Conservation (phyloP, 2,329 filamentous ascomycete species). For the Phialophora tarda region DNA sequence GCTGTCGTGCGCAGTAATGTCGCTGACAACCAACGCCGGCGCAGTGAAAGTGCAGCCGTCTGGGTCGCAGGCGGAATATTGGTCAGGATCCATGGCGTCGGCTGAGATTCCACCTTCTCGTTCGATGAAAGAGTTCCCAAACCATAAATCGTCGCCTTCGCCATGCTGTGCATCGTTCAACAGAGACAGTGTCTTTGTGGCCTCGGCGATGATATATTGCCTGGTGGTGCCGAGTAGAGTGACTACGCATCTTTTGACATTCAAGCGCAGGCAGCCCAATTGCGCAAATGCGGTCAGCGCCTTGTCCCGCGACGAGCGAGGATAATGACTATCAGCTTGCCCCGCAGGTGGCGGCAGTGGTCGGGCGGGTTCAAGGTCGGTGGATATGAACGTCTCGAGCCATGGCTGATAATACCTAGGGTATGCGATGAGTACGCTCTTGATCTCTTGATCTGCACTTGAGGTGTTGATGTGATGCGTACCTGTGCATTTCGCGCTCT, state of each 20-base stretch:
- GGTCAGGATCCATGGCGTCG: constrained; percentile 36
- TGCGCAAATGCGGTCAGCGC: constrained; percentile 59
- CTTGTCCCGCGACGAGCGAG: constrained; percentile 43
- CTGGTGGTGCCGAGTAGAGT: constrained; percentile 58
- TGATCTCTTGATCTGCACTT: not conserved
- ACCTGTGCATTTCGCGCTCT: constrained; percentile 37
- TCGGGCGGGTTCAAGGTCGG: constrained; percentile 33
- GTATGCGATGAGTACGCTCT: not conserved
- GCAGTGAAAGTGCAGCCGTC: constrained; percentile 32
- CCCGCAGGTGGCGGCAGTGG: constrained; percentile 26
- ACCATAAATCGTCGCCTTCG: constrained; percentile 41
- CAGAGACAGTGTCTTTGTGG: constrained; percentile 52
- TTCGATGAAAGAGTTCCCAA: constrained; percentile 44
- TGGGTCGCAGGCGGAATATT: constrained; percentile 27
- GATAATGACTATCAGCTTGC: constrained; percentile 25
- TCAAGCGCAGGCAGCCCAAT: constrained; percentile 53
- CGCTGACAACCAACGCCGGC: constrained; percentile 44
- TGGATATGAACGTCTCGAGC: constrained; percentile 40
- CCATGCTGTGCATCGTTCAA: constrained; percentile 40
- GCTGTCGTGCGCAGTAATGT: constrained; percentile 48
- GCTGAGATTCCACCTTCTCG: constrained; percentile 43
- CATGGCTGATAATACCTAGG: constrained; percentile 35
- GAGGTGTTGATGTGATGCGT: not conserved
- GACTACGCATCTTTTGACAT: constrained; percentile 53
- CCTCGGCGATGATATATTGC: constrained; percentile 60